A percentile compares a stretch with the other conserved stretches of the same genome.
Conservation (phyloP, 805 yeast genomes). For the Candida suzukii region DNA sequence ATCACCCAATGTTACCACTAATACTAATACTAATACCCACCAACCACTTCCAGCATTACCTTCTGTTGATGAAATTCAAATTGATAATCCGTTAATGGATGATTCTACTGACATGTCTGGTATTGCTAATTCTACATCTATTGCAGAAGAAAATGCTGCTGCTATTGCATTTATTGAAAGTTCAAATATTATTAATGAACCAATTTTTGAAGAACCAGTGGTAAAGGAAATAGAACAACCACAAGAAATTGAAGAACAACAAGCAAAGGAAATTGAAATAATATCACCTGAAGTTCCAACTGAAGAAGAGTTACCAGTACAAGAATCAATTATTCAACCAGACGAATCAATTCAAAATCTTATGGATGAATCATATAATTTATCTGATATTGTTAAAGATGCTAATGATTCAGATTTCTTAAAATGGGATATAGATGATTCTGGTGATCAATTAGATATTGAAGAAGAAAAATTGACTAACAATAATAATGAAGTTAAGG, state of each 20-base stretch:
- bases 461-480: not conserved
- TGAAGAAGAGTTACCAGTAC: not conserved
- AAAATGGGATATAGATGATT: conserved; percentile 22
- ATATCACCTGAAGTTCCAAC: not conserved
- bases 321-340: not conserved
- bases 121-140: not conserved
- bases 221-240: not conserved
- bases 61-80: conserved; percentile 6
- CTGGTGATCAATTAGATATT: not conserved
- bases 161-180: no score
- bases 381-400: conserved; percentile 28
- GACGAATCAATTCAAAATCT: not conserved
- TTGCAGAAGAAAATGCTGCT: not conserved
- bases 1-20: not conserved
- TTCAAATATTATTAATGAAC: no score
- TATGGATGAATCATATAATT: conserved; percentile 9
- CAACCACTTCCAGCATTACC: not conserved
- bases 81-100: conserved; percentile 15
- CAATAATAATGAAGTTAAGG: conserved; percentile 2
- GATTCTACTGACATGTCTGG: conserved; percentile 9
- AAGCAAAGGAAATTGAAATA: no score
- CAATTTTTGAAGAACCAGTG: no score
- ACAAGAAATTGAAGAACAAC: not conserved
- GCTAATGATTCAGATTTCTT: conserved; percentile 35
- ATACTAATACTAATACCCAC: no score